A percentile compares a stretch with the other conserved stretches of the same genome.
Conservation (phyloP, 106 monocot genomes). For the Dendrobium officinale region DNA sequence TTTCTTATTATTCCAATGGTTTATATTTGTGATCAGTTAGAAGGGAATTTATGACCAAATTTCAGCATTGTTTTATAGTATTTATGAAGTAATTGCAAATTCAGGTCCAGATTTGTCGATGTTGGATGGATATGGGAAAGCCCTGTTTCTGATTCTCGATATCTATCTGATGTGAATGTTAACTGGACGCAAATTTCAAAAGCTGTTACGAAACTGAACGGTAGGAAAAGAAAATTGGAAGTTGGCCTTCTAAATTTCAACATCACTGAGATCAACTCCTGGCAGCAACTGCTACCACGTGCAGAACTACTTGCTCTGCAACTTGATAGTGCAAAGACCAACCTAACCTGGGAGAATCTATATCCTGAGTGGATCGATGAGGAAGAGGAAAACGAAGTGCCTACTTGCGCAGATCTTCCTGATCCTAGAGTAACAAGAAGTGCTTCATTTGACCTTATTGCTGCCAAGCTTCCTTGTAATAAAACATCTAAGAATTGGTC, state of each 20-base stretch:
- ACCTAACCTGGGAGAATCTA: constrained; percentile 65
- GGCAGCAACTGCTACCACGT: constrained; percentile 44
- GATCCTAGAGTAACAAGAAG: constrained; percentile 28
- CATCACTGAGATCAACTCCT: constrained; percentile 50
- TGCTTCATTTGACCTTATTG: constrained; percentile 43
- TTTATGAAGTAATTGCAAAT: not conserved
- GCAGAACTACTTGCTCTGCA: constrained; percentile 22
- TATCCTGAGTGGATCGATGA: constrained; percentile 99
- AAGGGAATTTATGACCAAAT: not conserved
- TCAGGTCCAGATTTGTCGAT: constrained; percentile 36
- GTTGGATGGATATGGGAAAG: constrained; percentile 61
- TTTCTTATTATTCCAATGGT: not conserved
- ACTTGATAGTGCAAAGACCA: constrained; percentile 28
- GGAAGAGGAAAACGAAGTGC: constrained; percentile 66
- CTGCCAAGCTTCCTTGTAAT: constrained; percentile 85
- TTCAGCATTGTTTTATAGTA: not conserved
- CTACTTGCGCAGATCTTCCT: constrained; percentile 61
- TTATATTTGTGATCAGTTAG: not conserved
- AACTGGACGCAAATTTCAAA: constrained; percentile 55
- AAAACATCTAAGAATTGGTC: constrained; percentile 45
- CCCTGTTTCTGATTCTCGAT: constrained; percentile 31
- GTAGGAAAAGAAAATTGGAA: constrained; percentile 16
- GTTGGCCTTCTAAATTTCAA: constrained; percentile 79
- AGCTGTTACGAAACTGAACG: constrained; percentile 18
- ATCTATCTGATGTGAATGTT: constrained; percentile 39